phyloP scores from a whole-genome alignment of 805 yeast genomes.

The Saturnispora serradocipensis region DNA sequence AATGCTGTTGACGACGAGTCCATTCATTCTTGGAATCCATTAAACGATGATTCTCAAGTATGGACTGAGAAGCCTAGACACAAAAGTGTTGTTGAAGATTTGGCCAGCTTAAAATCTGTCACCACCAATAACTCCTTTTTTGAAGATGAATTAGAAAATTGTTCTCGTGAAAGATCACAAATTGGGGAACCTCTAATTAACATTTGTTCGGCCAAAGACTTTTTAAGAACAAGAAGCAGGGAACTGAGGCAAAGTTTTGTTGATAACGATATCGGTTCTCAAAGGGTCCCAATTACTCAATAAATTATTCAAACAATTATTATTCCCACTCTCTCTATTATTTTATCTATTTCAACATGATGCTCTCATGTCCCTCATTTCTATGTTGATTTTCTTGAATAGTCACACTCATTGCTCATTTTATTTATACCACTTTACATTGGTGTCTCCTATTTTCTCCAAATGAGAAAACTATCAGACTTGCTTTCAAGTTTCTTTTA shows the following conservation, averaged over 20 bases:
- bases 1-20: slow-evolving; percentile 7
- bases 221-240: slow-evolving; percentile 16
- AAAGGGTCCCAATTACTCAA: slow-evolving; percentile 1
- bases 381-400: not conserved
- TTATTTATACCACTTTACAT: not conserved
- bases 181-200: slow-evolving; percentile 14
- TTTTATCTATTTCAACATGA: not conserved
- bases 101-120: slow-evolving; percentile 12
- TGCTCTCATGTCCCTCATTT: not conserved
- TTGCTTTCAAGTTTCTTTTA: not conserved
- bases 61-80: slow-evolving; percentile 1
- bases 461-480: not conserved
- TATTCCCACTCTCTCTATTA: not conserved
- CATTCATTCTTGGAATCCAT: slow-evolving; percentile 12
- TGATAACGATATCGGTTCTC: not conserved
- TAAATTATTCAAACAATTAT: not conserved
- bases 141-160: slow-evolving; percentile 16
- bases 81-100: slow-evolving; percentile 12
- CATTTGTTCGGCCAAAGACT: slow-evolving; percentile 23
- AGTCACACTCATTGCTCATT: not conserved
- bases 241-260: slow-evolving; percentile 14
- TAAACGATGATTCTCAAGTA: not conserved
- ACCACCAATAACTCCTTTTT: slow-evolving; percentile 16
- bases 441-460: not conserved
- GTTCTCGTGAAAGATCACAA: not conserved